phyloP scores from a whole-genome alignment of 202 grass and related monocot species.

The Saccharum hybrid region DNA sequence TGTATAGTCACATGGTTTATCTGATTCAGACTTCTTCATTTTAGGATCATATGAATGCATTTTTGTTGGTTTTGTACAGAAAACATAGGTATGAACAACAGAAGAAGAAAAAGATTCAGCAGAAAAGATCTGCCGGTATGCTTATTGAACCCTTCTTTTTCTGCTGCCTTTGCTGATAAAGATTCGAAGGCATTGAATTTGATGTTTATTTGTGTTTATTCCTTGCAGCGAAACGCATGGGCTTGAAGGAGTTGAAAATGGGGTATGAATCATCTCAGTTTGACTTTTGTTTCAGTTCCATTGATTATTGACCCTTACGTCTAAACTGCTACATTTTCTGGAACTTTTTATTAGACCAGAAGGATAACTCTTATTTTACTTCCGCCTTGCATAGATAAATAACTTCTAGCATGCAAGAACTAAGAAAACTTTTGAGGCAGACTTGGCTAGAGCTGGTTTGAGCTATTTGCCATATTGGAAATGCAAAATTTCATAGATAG shows the following conservation, averaged over 20 bases:
- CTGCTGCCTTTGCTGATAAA: neutral
- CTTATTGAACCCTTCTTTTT: constrained; percentile 14
- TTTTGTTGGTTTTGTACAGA: constrained; percentile 62
- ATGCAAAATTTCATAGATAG: neutral
- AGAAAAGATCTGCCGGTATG: constrained; percentile 86
- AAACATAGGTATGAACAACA: constrained; percentile 89
- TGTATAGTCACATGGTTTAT: constrained; percentile 7
- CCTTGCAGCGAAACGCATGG: constrained; percentile 66
- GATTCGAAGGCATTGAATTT: constrained; percentile 2
- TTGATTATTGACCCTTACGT: neutral
- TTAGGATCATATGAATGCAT: constrained; percentile 40
- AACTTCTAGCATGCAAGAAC: neutral
- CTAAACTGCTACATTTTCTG: neutral
- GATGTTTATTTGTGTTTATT: constrained; percentile 10
- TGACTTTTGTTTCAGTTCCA: constrained; percentile 20
- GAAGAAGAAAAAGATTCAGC: constrained; percentile 93
- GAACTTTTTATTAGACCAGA: neutral
- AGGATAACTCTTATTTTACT: constrained; percentile 11
- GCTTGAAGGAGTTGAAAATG: constrained; percentile 93
- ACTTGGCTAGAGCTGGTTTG: neutral
- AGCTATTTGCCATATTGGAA: neutral
- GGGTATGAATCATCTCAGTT: constrained; percentile 55
- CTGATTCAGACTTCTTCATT: constrained; percentile 21
- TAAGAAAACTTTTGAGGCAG: neutral
- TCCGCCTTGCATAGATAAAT: constrained; percentile 26